Percentiles rank a stretch among this genome's conserved stretches.
Evolutionary conservation across 2,329 filamentous ascomycete genomes (phyloP).

Genomic region (Aschersonia sp.): DNA sequence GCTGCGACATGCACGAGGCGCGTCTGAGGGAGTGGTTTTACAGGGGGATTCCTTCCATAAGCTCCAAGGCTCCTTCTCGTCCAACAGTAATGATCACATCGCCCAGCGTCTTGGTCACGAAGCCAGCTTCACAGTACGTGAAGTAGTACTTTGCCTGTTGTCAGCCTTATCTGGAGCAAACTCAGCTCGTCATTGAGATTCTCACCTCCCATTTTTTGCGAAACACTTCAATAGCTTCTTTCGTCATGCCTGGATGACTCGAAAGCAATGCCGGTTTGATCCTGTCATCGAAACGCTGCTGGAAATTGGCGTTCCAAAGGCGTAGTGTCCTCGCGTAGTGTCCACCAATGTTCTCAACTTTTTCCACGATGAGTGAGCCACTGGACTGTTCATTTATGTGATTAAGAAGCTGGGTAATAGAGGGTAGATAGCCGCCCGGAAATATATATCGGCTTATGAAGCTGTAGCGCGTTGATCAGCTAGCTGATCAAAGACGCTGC

Average conservation of each 20-base stretch:
- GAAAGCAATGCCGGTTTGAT: conserved; percentile 45
- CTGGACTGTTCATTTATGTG: conserved; percentile 46
- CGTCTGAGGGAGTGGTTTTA: conserved; percentile 13
- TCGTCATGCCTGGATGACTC: conserved; percentile 43
- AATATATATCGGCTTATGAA: conserved; percentile 71
- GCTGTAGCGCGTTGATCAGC: conserved; percentile 11
- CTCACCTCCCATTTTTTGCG: conserved; percentile 55
- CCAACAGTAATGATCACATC: conserved; percentile 60
- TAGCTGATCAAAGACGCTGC: not conserved
- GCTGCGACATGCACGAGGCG: not conserved
- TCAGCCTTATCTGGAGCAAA: not conserved
- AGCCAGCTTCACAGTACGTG: conserved; percentile 60
- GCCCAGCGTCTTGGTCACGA: conserved; percentile 55
- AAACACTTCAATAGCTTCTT: conserved; percentile 51
- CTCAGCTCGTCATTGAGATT: not conserved
- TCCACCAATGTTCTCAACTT: conserved; percentile 56
- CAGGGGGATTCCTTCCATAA: conserved; percentile 56
- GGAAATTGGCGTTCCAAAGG: conserved; percentile 53
- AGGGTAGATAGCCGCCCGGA: conserved; percentile 58
- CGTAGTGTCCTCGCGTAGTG: conserved; percentile 58
- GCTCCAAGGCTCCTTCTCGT: conserved; percentile 47
- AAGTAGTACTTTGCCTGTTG: conserved; percentile 47
- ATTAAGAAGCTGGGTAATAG: conserved; percentile 37
- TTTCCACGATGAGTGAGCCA: conserved; percentile 50
- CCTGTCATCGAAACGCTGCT: conserved; percentile 41